A percentile compares a stretch with the other conserved stretches of the same genome.
phyloP scores from a whole-genome alignment of 2,329 filamentous ascomycete genomes.

The Pyrenophora seminiperda region DNA sequence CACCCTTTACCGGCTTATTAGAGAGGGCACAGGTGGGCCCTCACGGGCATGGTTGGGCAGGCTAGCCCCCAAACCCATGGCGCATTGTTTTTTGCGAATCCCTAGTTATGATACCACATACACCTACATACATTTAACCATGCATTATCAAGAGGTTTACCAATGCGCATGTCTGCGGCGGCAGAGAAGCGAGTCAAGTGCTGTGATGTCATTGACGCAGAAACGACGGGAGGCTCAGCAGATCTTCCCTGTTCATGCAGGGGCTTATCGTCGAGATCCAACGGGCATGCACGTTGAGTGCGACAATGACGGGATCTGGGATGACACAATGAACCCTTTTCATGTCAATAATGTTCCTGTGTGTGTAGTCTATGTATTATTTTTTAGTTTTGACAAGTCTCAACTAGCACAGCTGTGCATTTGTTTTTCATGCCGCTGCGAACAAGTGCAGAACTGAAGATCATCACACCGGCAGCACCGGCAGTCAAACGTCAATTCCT shows the following conservation, averaged over 20 bases:
- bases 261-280: conserved; percentile 4
- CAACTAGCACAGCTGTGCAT: too few relatives aligned
- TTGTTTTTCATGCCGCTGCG: too few relatives aligned
- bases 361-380: background rate
- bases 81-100: conserved; percentile 15
- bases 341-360: too few relatives aligned
- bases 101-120: conserved; percentile 39
- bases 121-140: conserved; percentile 27
- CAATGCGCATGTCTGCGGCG: background rate
- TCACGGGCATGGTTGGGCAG: conserved; percentile 23
- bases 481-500: background rate
- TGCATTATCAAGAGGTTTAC: conserved; percentile 14
- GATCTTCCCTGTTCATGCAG: conserved; percentile 14
- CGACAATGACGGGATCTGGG: background rate
- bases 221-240: conserved; percentile 10
- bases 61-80: conserved; percentile 6
- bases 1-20: conserved; percentile 9
- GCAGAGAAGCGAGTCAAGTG: conserved; percentile 6
- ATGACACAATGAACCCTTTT: background rate
- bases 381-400: conserved; percentile 1
- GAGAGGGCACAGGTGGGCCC: conserved; percentile 26
- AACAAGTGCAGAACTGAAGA: background rate
- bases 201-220: conserved; percentile 30
- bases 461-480: conserved; percentile 2
- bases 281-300: background rate